Evolutionary conservation across 163 green algal genomes (phyloP), one percentile per base, ranked within the genome.

Genomic region (Volvox carteri): DNA sequence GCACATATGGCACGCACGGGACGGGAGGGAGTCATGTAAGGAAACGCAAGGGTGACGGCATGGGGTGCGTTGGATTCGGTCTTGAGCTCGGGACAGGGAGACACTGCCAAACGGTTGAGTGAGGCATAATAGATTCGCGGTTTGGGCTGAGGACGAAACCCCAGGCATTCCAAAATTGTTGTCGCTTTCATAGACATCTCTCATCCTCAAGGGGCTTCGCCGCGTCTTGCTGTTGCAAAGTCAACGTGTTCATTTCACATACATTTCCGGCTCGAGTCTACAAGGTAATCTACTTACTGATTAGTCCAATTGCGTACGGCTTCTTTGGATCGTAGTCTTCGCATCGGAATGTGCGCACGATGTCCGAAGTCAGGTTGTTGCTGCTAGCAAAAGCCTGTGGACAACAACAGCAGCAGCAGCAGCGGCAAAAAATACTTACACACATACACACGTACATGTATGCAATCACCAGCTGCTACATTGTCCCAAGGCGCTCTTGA

Each of bases 361-460:
- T 41, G 68, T 88, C 83, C 23, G 67, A 30, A 5, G 83, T 88
- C 33, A 88, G 35, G 68, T 88, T 88, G 50, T 81, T 81, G 83
- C 42, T 30, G 68, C 16, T 37, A 28, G 83, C 83, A 16, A 83
- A 88, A 37, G 83, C 83, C 68, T 88, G 48, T 50, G 7, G 28
- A 75, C 30, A 44, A 19, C 23, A 42, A 44, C 65, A 11, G 37
- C 0, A n/a, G 65, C 23, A 42, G 6, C 14, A 42, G n/a, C 28
- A 8, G n/a, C 14, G 58, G n/a, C 58, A 70, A 33, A 33, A 33
- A 12, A 37, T 70, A 12, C 19, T 4, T 18, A 54, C 68, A 54
- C 4, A 0, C 35, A 78, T 7, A 52, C 4, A 23, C 58, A n/a
- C 58, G 33, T 7, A 70, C 58, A 7, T 33, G 18, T 41, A n/a